Base-by-base conservation (phyloP, 345 rosid genomes). In the Jatropha curcas region DNA sequence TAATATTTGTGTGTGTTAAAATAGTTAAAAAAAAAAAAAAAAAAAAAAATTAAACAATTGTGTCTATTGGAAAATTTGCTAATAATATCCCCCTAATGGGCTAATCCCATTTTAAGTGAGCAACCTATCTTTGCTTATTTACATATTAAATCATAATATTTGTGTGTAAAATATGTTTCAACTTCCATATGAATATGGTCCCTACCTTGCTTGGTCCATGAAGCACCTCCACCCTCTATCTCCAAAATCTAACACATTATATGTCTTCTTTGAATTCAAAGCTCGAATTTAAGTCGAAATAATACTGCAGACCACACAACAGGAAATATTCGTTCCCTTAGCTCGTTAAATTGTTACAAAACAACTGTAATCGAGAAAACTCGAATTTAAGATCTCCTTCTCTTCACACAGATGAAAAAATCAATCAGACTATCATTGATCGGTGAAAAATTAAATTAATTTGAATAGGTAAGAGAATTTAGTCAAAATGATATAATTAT, bases 161-260 rank as follows among this genome's bases (percentile, higher is more conserved):
- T 34, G 4, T 60, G 33, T 34, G n/a, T 20, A 25, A n/a, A 1
- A 28, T 63, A 48, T 46, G 51, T 79, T 84, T 81, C 90, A 83
- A 88, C 86, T 79, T 74, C 52, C 84, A 82, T 48, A 84, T 89
- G 82, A 89, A 79, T 84, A 74, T 87, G 93, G 87, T 87, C 89
- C 93, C 93, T 91, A 89, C 93, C 81, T 76, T 82, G 41, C 61
- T 56, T 72, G 88, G 90, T 79, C 83, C 73, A 17, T 41, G 70
- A 43, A 78, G 56, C 76, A 70, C 31, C 74, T 68, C 71, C 70
- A 65, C 45, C 70, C 51, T 20, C 67, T 43, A 39, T 64, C 78
- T 65, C 30, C 50, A 53, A 70, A 58, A 27, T 66, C 46, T 0
- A 30, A 52, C 30, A 30, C 27, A 45, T 79, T 73, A 56, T 81